Evolutionary conservation across 2,329 filamentous ascomycete genomes (phyloP).

Genomic region (Madurella fahalii): DNA sequence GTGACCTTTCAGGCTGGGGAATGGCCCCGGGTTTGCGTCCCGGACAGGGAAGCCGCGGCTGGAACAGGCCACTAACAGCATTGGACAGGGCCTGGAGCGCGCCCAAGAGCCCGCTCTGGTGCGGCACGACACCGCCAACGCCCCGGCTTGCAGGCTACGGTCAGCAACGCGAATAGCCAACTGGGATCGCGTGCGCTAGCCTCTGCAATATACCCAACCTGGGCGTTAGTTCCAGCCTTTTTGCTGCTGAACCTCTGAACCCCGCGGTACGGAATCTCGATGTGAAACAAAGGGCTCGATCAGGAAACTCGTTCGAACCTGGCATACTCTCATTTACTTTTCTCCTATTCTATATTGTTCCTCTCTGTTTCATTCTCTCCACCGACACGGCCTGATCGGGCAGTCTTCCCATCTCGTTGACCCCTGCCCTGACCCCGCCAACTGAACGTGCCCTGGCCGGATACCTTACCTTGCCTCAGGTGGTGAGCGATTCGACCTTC

Average conservation of each 20-base stretch:
- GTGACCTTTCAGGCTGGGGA: neutral
- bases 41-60: neutral
- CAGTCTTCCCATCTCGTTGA: constrained; percentile 1
- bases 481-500: neutral
- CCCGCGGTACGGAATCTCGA: constrained; percentile 13
- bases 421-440: constrained; percentile 2
- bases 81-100: neutral
- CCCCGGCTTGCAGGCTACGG: constrained; percentile 5
- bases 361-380: neutral
- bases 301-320: neutral
- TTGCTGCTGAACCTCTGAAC: constrained; percentile 11
- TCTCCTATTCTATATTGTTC: neutral
- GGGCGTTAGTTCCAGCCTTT: constrained; percentile 22
- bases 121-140: constrained; percentile 3
- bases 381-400: neutral
- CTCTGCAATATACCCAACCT: constrained; percentile 23
- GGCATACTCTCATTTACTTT: neutral
- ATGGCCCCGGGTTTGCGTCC: neutral
- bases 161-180: constrained; percentile 9
- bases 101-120: constrained; percentile 3
- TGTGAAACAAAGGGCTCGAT: constrained; percentile 5
- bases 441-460: neutral
- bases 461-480: neutral
- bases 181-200: constrained; percentile 12
- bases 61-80: neutral